Evolutionary conservation across 305 asterid genomes (phyloP).

Genomic region (Fraxinus albicans): DNA sequence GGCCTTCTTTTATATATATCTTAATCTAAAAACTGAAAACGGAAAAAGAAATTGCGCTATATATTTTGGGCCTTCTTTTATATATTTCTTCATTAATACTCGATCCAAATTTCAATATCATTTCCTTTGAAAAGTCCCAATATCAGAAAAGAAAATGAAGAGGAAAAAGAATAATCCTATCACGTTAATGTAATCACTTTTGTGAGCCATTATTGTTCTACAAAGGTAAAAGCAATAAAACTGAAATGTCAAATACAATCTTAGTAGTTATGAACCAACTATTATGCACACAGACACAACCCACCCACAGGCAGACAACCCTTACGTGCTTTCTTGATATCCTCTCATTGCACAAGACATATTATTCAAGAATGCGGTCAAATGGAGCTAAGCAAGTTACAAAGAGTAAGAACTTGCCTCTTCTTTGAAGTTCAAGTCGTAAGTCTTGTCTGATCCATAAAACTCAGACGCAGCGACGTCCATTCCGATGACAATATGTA

Average conservation of each 20-base stretch:
- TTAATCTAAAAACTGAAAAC: no score
- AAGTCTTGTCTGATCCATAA: slow-evolving; percentile 68
- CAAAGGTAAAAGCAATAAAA: slow-evolving; percentile 8
- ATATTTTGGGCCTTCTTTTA: no score
- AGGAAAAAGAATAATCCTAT: no score
- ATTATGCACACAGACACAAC: background rate
- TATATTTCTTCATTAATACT: no score
- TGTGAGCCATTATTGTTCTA: slow-evolving; percentile 74
- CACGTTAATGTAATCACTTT: no score
- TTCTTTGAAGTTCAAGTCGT: slow-evolving; percentile 94
- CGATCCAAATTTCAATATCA: no score
- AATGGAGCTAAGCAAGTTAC: background rate
- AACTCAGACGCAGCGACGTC: slow-evolving; percentile 99
- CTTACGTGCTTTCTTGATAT: background rate
- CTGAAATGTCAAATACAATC: background rate
- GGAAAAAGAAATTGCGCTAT: no score
- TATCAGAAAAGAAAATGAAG: no score
- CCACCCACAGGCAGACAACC: background rate
- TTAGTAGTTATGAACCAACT: background rate
- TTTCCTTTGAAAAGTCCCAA: no score
- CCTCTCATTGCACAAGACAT: background rate
- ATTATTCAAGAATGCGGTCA: background rate
- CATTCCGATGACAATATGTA: no score
- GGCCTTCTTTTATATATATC: no score
- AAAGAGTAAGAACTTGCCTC: slow-evolving; percentile 46